These are phyloP conservation scores for Camellia japonica DNA, from an alignment of 148 eudicot genomes.

Conservation along the genomic window DNA sequence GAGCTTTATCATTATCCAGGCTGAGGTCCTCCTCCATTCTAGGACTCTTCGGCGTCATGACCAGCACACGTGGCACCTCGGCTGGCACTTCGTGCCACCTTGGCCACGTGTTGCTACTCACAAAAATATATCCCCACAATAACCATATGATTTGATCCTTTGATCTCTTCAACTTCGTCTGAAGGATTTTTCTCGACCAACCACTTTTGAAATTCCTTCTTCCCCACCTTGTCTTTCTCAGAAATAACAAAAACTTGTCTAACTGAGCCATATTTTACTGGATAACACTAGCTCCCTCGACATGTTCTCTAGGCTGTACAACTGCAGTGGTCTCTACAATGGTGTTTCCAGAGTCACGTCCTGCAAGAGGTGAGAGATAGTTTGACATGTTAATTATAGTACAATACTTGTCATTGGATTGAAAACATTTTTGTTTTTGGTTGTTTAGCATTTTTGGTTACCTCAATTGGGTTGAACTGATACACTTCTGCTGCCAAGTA, in stretches of 20 bases:
- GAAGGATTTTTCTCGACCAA: constrained; percentile 23
- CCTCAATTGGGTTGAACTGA: constrained; percentile 24
- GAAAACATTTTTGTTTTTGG: background rate
- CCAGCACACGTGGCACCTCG: too few species aligned
- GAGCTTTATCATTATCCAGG: too few species aligned
- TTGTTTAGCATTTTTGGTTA: background rate
- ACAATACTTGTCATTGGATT: too few species aligned
- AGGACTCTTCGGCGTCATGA: too few species aligned
- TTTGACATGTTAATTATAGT: background rate
- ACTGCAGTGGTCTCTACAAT: constrained; percentile 12
- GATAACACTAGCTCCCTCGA: constrained; percentile 8
- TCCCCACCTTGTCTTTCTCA: constrained; percentile 21
- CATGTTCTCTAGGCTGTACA: constrained; percentile 7
- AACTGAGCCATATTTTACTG: constrained; percentile 7
- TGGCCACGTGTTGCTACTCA: too few species aligned
- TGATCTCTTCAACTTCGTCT: constrained; percentile 16
- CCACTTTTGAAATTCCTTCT: constrained; percentile 6
- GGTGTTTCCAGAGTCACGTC: constrained; percentile 18
- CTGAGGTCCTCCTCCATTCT: too few species aligned
- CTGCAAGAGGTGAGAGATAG: background rate
- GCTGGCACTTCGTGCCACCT: too few species aligned
- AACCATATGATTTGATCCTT: constrained; percentile 21
- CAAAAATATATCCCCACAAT: background rate
- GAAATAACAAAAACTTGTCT: constrained; percentile 17
- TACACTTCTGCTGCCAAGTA: constrained; percentile 18